These are phyloP conservation scores for Alternaria arbusti DNA, from an alignment of 2,329 filamentous ascomycete genomes.

Conservation along the genomic window DNA sequence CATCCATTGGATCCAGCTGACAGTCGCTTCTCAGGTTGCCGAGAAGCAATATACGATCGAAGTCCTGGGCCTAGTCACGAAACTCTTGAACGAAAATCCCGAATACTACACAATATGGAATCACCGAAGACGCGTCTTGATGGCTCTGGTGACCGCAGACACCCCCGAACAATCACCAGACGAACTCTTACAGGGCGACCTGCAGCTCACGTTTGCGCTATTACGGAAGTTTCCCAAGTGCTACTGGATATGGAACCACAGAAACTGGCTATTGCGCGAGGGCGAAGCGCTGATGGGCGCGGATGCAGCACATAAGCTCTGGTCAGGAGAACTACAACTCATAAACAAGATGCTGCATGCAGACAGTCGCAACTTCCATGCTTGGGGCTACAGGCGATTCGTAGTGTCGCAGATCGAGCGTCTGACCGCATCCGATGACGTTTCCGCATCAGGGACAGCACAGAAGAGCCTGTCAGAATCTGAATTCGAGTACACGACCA, in stretches of 20 bases:
- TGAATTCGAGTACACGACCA: conserved; percentile 89
- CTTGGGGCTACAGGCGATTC: conserved; percentile 87
- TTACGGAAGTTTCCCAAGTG: conserved; percentile 90
- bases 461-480: conserved; percentile 70
- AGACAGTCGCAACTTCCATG: conserved; percentile 93
- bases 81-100: conserved; percentile 76
- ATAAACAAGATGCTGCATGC: conserved; percentile 86
- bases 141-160: conserved; percentile 61
- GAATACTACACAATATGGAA: conserved; percentile 95
- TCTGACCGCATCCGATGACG: conserved; percentile 23
- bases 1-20: background rate
- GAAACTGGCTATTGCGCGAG: conserved; percentile 81
- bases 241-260: conserved; percentile 99
- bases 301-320: conserved; percentile 67
- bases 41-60: conserved; percentile 59
- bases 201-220: conserved; percentile 82
- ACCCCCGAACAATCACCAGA: conserved; percentile 41
- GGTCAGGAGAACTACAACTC: conserved; percentile 82
- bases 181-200: conserved; percentile 71
- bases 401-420: conserved; percentile 80
- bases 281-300: conserved; percentile 68
- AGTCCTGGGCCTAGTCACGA: conserved; percentile 72
- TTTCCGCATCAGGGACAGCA: background rate
- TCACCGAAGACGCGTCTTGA: conserved; percentile 75
- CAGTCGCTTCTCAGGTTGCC: conserved; percentile 43